Base-by-base conservation (phyloP, 1,284 basidiomycete genomes). In the Leccinum solheimii region DNA sequence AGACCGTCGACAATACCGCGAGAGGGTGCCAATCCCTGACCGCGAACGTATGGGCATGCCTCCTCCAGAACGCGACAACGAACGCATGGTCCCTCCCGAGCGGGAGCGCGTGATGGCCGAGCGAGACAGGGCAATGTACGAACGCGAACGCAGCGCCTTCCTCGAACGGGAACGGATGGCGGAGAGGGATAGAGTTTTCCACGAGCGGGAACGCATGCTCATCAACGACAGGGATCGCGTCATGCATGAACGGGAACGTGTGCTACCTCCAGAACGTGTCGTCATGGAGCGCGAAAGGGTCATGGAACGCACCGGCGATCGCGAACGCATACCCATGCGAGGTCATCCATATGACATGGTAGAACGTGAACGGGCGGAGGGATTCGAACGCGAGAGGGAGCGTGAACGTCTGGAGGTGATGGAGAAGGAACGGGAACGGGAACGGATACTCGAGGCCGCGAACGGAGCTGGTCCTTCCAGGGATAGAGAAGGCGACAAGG, bases 281-380 rank as follows among this genome's bases (percentile, higher is more conserved):
- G 30, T 57, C 26, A 2, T 65, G 48, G 71, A 74, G 40, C 70
- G 66, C 14, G 72, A 74, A 43, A 64, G 63, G 56, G 38, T 55
- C 56, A 36, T 63, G 27, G 69, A 71, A 38, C 67, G 65, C 16
- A 55, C 63, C 4, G 55, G 61, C 11, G 72, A 72, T 52, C 72
- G 68, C 14, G 70, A 72, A 9, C 73, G 64, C 36, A 45, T 62
- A 2, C 43, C 68, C 7, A 61, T 69, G 61, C 73, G 70, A 45
- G 61, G 63, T n/a, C 62, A 72, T 19, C 64, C 62, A 5, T 65
- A 61, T 19, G 73, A 75, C 13, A 27, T 69, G 50, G 30, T 58
- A 30, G 70, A 76, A 50, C 72, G 69, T 5, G 74, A 72, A 48
- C 72, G 72, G 0, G 56, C 43, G 14, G 74, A 71, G 5, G 57